Evolutionary conservation across 164 flowering plant species (phyloP).

Genomic region (Berberis vulgaris): DNA sequence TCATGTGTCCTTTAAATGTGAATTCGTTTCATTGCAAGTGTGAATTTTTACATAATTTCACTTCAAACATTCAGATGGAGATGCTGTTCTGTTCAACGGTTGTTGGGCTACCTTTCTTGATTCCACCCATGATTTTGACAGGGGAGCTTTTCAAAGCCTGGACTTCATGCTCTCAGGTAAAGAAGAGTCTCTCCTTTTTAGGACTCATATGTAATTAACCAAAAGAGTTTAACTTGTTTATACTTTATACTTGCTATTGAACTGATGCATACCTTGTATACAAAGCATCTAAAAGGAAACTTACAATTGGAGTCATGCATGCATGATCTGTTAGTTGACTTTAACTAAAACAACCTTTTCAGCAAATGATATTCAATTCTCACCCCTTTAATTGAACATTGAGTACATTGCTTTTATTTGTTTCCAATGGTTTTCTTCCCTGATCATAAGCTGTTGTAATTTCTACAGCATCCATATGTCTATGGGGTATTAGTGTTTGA

Average conservation of each 20-base stretch:
- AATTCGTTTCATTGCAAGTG: neutral
- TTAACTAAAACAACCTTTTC: neutral
- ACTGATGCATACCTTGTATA: neutral
- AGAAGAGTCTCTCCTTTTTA: neutral
- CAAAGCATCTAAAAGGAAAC: neutral
- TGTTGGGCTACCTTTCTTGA: conserved; percentile 82
- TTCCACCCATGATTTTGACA: conserved; percentile 88
- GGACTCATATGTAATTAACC: neutral
- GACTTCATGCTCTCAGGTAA: conserved; percentile 81
- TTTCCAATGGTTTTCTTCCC: no score
- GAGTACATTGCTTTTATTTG: no score
- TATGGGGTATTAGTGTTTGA: conserved; percentile 87
- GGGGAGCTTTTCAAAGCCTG: conserved; percentile 86
- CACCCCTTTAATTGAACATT: no score
- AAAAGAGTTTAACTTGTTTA: neutral
- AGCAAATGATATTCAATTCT: neutral
- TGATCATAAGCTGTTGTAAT: neutral
- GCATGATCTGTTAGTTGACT: no score
- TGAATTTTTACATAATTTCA: conserved; percentile 1
- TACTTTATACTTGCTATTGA: neutral
- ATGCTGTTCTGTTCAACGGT: conserved; percentile 96
- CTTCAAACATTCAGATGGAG: conserved; percentile 50
- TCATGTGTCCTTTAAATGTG: neutral
- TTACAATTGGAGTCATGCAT: no score
- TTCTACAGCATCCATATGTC: conserved; percentile 77